Conservation (phyloP, 768 basidiomycete genomes). For the Tricholoma matsutake region DNA sequence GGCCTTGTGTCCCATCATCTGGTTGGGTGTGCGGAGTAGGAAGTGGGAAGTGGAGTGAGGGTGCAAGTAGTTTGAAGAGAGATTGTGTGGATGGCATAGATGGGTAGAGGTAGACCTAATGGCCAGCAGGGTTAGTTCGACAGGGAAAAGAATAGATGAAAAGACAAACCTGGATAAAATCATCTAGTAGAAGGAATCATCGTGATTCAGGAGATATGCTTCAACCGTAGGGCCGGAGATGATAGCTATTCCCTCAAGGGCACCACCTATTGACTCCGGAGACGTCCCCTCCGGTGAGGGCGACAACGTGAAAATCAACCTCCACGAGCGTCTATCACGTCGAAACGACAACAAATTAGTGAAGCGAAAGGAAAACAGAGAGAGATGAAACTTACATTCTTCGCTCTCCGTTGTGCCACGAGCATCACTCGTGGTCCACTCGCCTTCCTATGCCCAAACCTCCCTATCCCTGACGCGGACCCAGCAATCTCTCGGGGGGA, state of each 20-base stretch:
- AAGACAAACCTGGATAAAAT: slow-evolving; percentile 64
- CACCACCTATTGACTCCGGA: slow-evolving; percentile 20
- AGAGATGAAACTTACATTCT: slow-evolving; percentile 47
- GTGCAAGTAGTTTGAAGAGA: slow-evolving; percentile 42
- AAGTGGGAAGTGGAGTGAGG: slow-evolving; percentile 57
- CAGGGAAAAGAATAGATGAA: neutral
- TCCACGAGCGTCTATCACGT: slow-evolving; percentile 53
- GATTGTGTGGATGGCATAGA: slow-evolving; percentile 44
- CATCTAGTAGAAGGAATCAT: slow-evolving; percentile 59
- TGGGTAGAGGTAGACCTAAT: slow-evolving; percentile 72
- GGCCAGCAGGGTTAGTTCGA: slow-evolving; percentile 27
- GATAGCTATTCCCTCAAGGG: slow-evolving; percentile 58
- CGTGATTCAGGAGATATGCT: slow-evolving; percentile 48
- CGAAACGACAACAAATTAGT: neutral
- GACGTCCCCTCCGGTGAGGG: slow-evolving; percentile 70
- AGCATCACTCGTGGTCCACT: slow-evolving; percentile 58
- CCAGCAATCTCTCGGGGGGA: no score
- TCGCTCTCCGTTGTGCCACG: slow-evolving; percentile 57
- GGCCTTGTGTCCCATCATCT: slow-evolving; percentile 60
- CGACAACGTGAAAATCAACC: slow-evolving; percentile 72
- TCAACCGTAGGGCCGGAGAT: slow-evolving; percentile 60
- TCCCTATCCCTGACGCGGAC: no score
- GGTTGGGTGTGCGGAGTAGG: slow-evolving; percentile 36
- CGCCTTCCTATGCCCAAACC: slow-evolving; percentile 1
- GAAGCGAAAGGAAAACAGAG: neutral